Conservation (phyloP, 129 eudicot genomes). For the Saussurea involucrata region DNA sequence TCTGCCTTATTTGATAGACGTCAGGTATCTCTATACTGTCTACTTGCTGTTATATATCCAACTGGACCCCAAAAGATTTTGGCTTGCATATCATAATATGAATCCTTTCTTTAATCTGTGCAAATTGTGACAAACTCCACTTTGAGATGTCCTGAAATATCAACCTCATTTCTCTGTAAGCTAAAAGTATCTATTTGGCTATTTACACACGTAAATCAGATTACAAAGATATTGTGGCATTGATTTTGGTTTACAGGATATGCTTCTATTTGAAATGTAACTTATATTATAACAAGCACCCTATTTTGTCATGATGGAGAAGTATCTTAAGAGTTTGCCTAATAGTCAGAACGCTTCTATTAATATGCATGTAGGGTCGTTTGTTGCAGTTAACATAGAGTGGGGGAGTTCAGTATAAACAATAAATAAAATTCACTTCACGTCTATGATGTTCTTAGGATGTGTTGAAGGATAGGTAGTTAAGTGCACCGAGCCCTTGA, state of each 20-base stretch:
- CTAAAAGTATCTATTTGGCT: not conserved
- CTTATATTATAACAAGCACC: not conserved
- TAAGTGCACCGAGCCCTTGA: not conserved
- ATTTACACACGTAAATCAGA: not conserved
- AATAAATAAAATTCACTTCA: not conserved
- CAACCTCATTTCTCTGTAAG: not conserved
- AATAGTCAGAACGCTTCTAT: not conserved
- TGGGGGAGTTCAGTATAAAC: not conserved
- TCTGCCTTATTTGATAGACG: slow-evolving; percentile 92
- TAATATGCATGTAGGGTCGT: not conserved
- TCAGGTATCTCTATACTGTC: slow-evolving; percentile 53
- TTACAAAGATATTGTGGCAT: not conserved
- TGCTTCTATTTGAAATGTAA: not conserved
- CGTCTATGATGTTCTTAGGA: not conserved
- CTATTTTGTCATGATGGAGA: not conserved
- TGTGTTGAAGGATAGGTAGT: not conserved
- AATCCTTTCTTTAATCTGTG: not conserved
- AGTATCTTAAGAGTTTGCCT: not conserved
- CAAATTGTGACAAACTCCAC: not conserved
- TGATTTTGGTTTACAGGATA: not conserved
- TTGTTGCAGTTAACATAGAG: not conserved
- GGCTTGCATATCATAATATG: not conserved
- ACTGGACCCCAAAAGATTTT: not conserved
- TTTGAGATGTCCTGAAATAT: not conserved
- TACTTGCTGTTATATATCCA: slow-evolving; percentile 2